Evolutionary conservation across 345 rosid species (phyloP), one percentile per base, ranked within the genome.

Genomic region (Lepidium didymum): DNA sequence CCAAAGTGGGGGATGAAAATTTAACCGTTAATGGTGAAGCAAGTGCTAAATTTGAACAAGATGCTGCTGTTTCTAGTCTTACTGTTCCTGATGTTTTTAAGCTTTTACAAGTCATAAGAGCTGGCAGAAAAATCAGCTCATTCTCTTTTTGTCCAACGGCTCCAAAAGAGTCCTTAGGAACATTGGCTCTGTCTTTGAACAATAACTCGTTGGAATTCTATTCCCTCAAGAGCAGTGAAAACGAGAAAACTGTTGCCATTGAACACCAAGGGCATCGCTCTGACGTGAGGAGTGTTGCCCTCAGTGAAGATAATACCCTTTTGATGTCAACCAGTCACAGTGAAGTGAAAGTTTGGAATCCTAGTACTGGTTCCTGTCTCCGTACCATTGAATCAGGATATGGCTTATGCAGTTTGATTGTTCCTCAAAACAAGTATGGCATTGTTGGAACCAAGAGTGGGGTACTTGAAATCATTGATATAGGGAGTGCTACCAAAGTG

Each of bases 301-400:
- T 93, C 69, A 90, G 92, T 76, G 80, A 88, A 58, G 97, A 93
- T 74, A 93, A 83, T 78, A 83, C 82, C 34, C 86, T 91, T 69
- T 78, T 93, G 80, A 81, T 93, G 96, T 91, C 99, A 77, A 93
- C 97, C 8, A 90, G 99, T 80, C 96, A 93, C 83, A 84, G 83
- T 76, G 85, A 95, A 35, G 87, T 88, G 15, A 93, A 90, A 77
- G 74, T 93, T 67, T 93, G 99, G 99, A 93, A 88, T 80, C 96
- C 99, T 67, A 91, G 91, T 66, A 87, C 96, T 12, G 96, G 99
- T 73, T 84, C 92, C 65, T 93, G 99, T 74, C 88, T 93, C 77
- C 79, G 92, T 51, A 93, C 96, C 23, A 80, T 93, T 73, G 96
- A 78, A 67, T 93, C 99, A 68, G 97, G 87, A 42, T 94, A 83